A percentile compares a stretch with the other conserved stretches of the same genome.
Evolutionary conservation across 176 grass and related monocot species (phyloP).

Genomic region (Carex scoparia): DNA sequence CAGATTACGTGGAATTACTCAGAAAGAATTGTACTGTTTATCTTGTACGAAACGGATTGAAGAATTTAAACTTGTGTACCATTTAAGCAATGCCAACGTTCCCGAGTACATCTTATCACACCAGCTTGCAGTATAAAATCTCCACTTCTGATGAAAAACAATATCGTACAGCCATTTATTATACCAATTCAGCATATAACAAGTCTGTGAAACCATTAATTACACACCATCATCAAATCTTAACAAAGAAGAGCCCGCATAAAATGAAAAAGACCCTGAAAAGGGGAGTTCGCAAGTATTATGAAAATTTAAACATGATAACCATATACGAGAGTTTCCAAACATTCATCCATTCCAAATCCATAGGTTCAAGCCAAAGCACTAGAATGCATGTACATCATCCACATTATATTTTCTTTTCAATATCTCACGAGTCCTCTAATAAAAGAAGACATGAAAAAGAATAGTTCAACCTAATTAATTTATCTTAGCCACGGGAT

Average conservation of each 20-base stretch:
- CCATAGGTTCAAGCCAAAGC: background rate
- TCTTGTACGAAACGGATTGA: too few relatives aligned
- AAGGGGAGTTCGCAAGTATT: background rate
- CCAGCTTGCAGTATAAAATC: background rate
- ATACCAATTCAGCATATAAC: background rate
- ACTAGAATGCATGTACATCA: background rate
- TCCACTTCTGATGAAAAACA: background rate
- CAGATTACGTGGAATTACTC: too few relatives aligned
- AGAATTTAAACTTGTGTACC: background rate
- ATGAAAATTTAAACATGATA: background rate
- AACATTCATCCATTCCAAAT: background rate
- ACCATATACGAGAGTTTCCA: background rate
- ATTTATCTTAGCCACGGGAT: conserved; percentile 68
- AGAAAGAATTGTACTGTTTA: too few relatives aligned
- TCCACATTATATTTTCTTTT: background rate
- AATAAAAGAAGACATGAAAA: background rate
- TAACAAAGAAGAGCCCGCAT: background rate
- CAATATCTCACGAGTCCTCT: background rate
- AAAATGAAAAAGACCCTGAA: background rate
- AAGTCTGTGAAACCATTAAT: background rate
- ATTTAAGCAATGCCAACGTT: background rate
- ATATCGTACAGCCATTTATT: background rate
- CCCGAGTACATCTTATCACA: background rate
- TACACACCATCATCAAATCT: background rate
- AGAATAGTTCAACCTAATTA: conserved; percentile 20